Evolutionary conservation across 768 basidiomycete species (phyloP).

Genomic region (Termitomyces sp.): DNA sequence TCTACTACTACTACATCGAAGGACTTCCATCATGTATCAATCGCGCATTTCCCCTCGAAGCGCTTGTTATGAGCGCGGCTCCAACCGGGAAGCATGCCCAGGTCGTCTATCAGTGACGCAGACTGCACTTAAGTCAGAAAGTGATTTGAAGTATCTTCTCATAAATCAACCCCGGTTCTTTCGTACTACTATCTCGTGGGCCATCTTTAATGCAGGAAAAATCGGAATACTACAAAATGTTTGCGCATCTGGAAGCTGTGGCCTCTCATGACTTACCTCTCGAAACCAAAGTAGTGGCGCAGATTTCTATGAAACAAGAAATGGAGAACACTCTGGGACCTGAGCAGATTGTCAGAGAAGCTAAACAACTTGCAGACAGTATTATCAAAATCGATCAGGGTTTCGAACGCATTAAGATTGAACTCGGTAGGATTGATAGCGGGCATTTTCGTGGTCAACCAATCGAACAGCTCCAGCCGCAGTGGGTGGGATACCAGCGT

Average conservation of each 20-base stretch:
- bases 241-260: neutral
- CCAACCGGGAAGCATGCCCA: neutral
- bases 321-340: neutral
- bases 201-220: neutral
- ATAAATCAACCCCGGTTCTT: neutral
- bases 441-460: constrained; percentile 6
- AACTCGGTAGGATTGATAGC: constrained; percentile 5
- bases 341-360: constrained; percentile 1
- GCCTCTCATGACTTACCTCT: neutral
- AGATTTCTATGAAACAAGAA: constrained; percentile 5
- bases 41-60: neutral
- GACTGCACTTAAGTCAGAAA: neutral
- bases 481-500: constrained; percentile 8
- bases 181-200: neutral
- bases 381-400: constrained; percentile 15
- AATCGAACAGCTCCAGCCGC: constrained; percentile 9
- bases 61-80: neutral
- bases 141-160: neutral
- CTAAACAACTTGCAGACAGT: constrained; percentile 9
- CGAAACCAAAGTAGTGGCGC: neutral
- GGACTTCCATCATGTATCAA: neutral
- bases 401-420: constrained; percentile 13
- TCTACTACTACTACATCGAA: neutral
- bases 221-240: neutral
- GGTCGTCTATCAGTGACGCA: neutral